Evolutionary conservation across 345 rosid genomes (phyloP).

Genomic region (Orychophragmus violaceus): DNA sequence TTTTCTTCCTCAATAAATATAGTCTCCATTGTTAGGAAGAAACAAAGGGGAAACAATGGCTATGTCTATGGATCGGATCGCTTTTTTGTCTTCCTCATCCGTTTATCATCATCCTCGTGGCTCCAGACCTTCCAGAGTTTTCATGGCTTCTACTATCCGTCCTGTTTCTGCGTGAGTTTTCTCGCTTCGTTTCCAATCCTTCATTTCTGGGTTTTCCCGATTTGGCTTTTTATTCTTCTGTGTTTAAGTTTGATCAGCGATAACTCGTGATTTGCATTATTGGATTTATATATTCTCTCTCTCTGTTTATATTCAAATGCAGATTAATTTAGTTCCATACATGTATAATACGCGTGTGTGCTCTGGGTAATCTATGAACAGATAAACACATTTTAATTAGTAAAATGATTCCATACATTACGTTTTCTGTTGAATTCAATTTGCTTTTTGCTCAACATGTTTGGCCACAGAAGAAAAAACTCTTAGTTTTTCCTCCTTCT

Average conservation of each 20-base stretch:
- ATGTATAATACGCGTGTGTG: background rate
- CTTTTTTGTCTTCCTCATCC: slow-evolving; percentile 5
- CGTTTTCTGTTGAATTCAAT: background rate
- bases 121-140: background rate
- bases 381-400: background rate
- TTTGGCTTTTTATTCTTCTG: background rate
- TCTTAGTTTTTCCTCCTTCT: no score
- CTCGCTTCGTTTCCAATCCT: background rate
- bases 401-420: background rate
- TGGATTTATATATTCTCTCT: background rate
- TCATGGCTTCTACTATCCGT: slow-evolving; percentile 25
- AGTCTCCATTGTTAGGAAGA: background rate
- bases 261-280: background rate
- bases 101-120: background rate
- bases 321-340: background rate
- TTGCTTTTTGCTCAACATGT: background rate
- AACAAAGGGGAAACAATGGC: background rate
- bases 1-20: background rate
- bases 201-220: background rate
- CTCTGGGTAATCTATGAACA: background rate
- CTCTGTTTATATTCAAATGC: background rate
- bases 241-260: background rate
- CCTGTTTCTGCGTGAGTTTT: slow-evolving; percentile 22
- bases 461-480: background rate
- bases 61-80: slow-evolving; percentile 21